These are phyloP conservation scores for Hyphopichia fennica DNA, from an alignment of 1,139 yeast genomes.

Conservation along the genomic window DNA sequence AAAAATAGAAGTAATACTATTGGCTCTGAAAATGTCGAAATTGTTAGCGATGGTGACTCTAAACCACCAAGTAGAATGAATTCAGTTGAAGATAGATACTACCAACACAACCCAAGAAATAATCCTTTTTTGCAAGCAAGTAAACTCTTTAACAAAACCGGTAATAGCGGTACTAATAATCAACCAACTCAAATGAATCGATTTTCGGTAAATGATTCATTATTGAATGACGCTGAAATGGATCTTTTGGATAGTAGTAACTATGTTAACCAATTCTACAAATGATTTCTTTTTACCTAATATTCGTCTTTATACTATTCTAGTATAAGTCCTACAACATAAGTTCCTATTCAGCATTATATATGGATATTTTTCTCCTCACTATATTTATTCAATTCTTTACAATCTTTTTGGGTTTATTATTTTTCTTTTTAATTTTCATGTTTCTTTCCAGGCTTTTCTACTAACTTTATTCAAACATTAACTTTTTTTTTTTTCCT, in stretches of 20 bases:
- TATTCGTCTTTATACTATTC: too few relatives aligned
- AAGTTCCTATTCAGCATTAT: too few relatives aligned
- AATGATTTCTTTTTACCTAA: not conserved
- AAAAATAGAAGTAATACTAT: not conserved
- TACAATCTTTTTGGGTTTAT: too few relatives aligned
- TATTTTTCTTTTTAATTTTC: too few relatives aligned
- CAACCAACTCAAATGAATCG: not conserved
- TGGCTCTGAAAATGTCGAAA: not conserved
- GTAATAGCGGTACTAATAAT: not conserved
- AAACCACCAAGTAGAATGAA: not conserved
- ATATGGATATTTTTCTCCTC: too few relatives aligned
- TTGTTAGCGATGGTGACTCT: not conserved
- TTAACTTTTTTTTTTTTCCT: too few relatives aligned
- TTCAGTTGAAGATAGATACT: slow-evolving; percentile 1
- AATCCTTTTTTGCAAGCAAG: slow-evolving; percentile 8
- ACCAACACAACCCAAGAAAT: slow-evolving; percentile 6
- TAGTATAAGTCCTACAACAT: too few relatives aligned
- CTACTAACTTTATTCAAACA: too few relatives aligned
- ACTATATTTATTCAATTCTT: too few relatives aligned
- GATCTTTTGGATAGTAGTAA: slow-evolving; percentile 23
- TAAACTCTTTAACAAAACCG: not conserved
- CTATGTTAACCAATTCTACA: slow-evolving; percentile 11
- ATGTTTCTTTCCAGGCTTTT: too few relatives aligned
- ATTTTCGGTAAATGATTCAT: slow-evolving; percentile 13
- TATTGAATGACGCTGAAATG: slow-evolving; percentile 30